These are phyloP conservation scores for Sporobolomyces roseus DNA, from an alignment of 768 basidiomycete genomes.

Conservation along the genomic window DNA sequence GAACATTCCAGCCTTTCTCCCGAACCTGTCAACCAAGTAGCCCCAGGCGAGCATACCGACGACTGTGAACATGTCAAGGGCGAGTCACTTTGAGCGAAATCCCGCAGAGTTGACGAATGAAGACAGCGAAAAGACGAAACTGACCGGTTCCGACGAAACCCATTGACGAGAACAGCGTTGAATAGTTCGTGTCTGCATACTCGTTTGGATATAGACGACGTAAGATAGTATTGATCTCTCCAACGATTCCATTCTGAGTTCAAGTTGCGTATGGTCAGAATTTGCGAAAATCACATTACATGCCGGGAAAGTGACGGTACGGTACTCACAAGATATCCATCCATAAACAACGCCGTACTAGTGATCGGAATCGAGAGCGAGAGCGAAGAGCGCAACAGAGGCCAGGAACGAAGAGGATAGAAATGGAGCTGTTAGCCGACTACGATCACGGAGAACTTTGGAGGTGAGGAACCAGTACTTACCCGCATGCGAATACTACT, in stretches of 20 bases:
- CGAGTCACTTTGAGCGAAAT: too few species aligned
- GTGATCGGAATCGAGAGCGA: too few species aligned
- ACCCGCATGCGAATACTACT: constrained; percentile 30
- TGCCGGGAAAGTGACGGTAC: too few species aligned
- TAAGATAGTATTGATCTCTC: constrained; percentile 52
- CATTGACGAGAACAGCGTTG: constrained; percentile 62
- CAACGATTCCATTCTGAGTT: constrained; percentile 17
- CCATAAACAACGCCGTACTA: constrained; percentile 2
- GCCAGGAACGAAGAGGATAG: background rate
- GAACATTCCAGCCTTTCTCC: constrained; percentile 78
- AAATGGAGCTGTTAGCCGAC: too few species aligned
- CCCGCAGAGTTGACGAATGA: constrained; percentile 51
- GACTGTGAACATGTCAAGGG: too few species aligned
- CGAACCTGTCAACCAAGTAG: constrained; percentile 38
- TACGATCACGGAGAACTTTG: too few species aligned
- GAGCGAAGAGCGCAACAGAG: too few species aligned
- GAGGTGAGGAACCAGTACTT: too few species aligned
- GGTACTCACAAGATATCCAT: constrained; percentile 14
- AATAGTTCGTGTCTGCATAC: constrained; percentile 51
- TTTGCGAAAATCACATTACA: too few species aligned
- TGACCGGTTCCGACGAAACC: constrained; percentile 65
- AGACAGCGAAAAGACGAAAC: constrained; percentile 56
- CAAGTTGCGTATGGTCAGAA: too few species aligned
- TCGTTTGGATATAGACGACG: constrained; percentile 62
- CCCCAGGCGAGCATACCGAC: too few species aligned